Base-by-base conservation (phyloP, 495 filamentous ascomycete genomes). In the Penicillium salamii region DNA sequence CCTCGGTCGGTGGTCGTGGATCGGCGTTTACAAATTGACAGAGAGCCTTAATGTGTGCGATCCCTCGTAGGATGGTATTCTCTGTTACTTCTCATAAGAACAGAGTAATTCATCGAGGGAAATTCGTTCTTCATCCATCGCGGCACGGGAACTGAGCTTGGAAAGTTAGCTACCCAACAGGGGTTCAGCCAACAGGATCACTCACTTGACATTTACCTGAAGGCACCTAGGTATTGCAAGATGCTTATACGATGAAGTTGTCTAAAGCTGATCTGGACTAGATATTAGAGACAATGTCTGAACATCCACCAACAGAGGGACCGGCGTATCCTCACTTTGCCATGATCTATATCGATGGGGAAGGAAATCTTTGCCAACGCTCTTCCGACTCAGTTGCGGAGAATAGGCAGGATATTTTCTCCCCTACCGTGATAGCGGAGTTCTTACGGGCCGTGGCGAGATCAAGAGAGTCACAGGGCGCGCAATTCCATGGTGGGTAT, bases 361-460 rank as follows among this genome's bases (percentile, higher is more conserved):
- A 55, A 37, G 69, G 68, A 7, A 68, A 69, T 37, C 58, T 72
- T 8, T 62, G 66, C 15, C 65, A 69, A 23, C 60, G 67, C 48
- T 57, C 68, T 5, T 72, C 69, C 9, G 58, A 52, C 0, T 72
- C 69, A 9, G 58, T 72, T 15, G 62, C 59, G 2, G 52, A 62
- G 19, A 66, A 58, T 34, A 62, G 57, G 12, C 62, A 74, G 31
- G 52, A 45, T 12, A 66, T 74, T 9, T 26, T 71, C 1, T 70
- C 70, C 13, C 63, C 67, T 1, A 54, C 65, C 8, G 67, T 73
- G 1, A 70, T 61, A 5, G 57, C 63, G 26, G 61, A 53, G 40
- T 74, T 74, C 32, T 49, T 74, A 21, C 42, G 58, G 37, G 68
- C 68, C n/a, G 70, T 74, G 43, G 61, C 62, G 7, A 40, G 53